phyloP scores from a whole-genome alignment of 345 rosid genomes.

The Adansonia digitata region DNA sequence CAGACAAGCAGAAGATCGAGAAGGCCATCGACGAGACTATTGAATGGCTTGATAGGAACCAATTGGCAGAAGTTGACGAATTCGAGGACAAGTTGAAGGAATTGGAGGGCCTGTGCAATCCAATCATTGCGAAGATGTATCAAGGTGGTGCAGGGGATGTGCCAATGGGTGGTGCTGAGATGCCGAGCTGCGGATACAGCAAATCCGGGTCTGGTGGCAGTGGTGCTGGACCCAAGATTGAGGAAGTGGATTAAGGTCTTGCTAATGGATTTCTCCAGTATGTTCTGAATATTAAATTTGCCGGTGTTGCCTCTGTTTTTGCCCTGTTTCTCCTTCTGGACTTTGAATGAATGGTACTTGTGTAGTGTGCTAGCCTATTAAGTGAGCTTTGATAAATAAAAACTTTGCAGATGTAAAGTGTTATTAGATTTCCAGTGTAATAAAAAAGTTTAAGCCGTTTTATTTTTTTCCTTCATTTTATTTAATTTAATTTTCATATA shows the following conservation, averaged over 20 bases:
- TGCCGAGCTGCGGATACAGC: not conserved
- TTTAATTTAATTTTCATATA: no score
- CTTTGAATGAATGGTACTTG: not conserved
- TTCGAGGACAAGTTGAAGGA: no score
- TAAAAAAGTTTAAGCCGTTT: not conserved
- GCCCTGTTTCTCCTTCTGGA: not conserved
- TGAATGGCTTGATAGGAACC: no score
- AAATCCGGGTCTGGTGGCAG: not conserved
- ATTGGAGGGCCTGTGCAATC: no score
- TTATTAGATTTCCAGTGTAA: not conserved
- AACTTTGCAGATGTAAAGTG: not conserved
- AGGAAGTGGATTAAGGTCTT: slow-evolving; percentile 28
- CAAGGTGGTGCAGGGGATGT: not conserved
- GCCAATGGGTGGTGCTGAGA: not conserved
- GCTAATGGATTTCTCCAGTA: not conserved
- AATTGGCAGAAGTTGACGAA: no score
- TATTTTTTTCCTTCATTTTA: not conserved
- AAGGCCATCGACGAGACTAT: no score
- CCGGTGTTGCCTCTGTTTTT: not conserved
- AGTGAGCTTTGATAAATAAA: not conserved
- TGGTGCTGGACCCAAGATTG: slow-evolving; percentile 32
- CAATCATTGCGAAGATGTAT: no score
- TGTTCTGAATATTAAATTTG: not conserved
- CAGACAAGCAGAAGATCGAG: no score
- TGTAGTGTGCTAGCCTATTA: not conserved